Evolutionary conservation across 1,284 basidiomycete genomes (phyloP).

Genomic region (Puccinia polysora): DNA sequence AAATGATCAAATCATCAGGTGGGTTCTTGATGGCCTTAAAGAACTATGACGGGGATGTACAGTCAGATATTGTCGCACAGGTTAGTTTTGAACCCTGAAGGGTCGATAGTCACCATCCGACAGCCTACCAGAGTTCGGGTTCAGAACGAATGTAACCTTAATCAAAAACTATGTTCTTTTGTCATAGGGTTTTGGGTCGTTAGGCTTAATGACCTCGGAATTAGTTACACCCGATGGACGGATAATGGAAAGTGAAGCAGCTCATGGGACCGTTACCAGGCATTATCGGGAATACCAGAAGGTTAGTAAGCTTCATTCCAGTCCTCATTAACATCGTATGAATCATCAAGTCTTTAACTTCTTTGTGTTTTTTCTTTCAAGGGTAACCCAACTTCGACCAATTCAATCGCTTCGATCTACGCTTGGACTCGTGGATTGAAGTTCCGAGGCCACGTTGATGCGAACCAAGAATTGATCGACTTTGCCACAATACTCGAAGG

Average conservation of each 20-base stretch:
- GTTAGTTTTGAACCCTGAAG: too few species aligned
- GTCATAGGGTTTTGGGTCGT: conserved; percentile 33
- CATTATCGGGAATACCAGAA: conserved; percentile 98
- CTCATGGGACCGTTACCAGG: conserved; percentile 62
- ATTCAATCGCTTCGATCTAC: conserved; percentile 63
- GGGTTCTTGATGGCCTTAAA: conserved; percentile 98
- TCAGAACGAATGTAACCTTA: conserved; percentile 47
- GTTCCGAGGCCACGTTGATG: conserved; percentile 88
- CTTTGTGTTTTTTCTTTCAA: neutral
- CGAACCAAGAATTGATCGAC: conserved; percentile 67
- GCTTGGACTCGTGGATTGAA: conserved; percentile 90
- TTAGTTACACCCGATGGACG: conserved; percentile 91
- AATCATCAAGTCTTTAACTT: neutral
- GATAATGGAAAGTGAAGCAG: conserved; percentile 86
- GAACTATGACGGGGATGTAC: conserved; percentile 94
- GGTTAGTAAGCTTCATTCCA: conserved; percentile 63
- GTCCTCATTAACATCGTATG: neutral
- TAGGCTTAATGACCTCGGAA: conserved; percentile 95
- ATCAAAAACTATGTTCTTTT: too few species aligned
- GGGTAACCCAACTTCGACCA: conserved; percentile 46
- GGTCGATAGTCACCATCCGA: too few species aligned
- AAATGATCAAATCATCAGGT: conserved; percentile 90
- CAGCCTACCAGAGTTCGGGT: conserved; percentile 85
- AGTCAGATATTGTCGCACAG: conserved; percentile 51
- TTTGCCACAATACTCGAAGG: conserved; percentile 81